Conservation (phyloP, 2,329 filamentous ascomycete genomes). For the Pyrenochaeta sp. region DNA sequence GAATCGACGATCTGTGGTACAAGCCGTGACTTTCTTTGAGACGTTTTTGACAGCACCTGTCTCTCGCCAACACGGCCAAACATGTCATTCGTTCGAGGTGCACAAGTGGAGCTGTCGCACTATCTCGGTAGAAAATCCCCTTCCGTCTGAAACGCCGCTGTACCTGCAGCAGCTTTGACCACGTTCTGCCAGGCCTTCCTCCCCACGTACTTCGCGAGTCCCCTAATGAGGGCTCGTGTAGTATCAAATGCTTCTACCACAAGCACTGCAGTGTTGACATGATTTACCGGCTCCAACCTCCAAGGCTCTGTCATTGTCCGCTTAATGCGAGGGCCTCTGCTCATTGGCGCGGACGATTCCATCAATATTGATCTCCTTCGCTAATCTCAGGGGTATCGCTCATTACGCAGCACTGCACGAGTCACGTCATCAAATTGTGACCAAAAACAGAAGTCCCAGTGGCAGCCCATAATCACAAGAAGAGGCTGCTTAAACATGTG, state of each 20-base stretch:
- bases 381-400: constrained; percentile 17
- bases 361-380: constrained; percentile 9
- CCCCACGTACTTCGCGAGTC: neutral
- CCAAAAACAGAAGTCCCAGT: neutral
- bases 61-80: neutral
- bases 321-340: neutral
- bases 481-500: too few species aligned
- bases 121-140: neutral
- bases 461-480: neutral
- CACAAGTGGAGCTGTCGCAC: constrained; percentile 1
- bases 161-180: neutral
- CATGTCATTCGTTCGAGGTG: neutral
- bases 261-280: neutral
- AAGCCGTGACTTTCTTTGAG: neutral
- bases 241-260: neutral
- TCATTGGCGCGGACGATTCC: constrained; percentile 9
- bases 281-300: neutral
- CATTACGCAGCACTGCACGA: neutral
- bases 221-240: neutral
- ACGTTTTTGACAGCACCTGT: constrained; percentile 1
- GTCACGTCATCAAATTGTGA: neutral
- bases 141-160: neutral
- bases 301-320: neutral
- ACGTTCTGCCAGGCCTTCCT: neutral
- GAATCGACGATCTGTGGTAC: neutral